A percentile compares a stretch with the other conserved stretches of the same genome.
Conservation (phyloP, 1,284 basidiomycete species). For the Ustilago tritici region DNA sequence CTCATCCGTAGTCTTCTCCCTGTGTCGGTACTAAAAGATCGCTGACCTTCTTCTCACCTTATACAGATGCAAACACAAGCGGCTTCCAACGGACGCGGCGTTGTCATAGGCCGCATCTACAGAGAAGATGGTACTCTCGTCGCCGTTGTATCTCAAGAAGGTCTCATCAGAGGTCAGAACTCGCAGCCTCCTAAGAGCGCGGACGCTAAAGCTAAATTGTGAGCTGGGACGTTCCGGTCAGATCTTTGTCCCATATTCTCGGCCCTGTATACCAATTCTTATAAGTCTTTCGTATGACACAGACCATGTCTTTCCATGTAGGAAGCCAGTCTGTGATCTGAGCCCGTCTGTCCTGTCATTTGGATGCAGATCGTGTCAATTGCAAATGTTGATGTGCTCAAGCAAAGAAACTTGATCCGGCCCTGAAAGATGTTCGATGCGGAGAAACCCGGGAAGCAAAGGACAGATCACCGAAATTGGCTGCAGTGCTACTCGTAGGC, state of each 20-base stretch:
- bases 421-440: conserved; percentile 16
- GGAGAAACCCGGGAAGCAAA: conserved; percentile 19
- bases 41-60: conserved; percentile 2
- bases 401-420: conserved; percentile 27
- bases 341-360: neutral
- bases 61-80: conserved; percentile 66
- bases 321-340: neutral
- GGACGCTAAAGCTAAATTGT: conserved; percentile 31
- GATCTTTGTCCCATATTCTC: neutral
- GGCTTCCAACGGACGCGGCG: conserved; percentile 60
- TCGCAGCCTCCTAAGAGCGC: conserved; percentile 8
- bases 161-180: conserved; percentile 39
- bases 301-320: too few species aligned
- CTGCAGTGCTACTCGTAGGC: conserved; percentile 39
- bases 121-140: conserved; percentile 62
- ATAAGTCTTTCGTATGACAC: neutral
- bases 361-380: neutral
- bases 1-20: neutral
- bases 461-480: conserved; percentile 26
- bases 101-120: conserved; percentile 64
- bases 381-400: neutral
- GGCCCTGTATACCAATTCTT: conserved; percentile 8
- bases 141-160: conserved; percentile 61
- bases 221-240: neutral
- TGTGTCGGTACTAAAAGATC: neutral